A percentile compares a stretch with the other conserved stretches of the same genome.
phyloP scores from a whole-genome alignment of 805 yeast species.

The Hanseniaspora mollemarum region DNA sequence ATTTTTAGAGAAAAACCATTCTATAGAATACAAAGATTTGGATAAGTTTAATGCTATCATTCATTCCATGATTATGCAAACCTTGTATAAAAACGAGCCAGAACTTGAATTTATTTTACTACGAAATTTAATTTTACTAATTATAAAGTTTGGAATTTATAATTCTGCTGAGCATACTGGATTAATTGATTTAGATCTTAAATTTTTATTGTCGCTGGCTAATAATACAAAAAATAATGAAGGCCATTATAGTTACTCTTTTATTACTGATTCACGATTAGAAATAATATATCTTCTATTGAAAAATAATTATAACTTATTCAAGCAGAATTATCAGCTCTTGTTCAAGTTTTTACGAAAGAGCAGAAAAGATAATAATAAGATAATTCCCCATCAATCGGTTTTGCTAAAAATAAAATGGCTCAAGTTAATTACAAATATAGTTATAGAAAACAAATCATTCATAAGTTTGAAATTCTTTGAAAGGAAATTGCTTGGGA shows the following conservation, averaged over 20 bases:
- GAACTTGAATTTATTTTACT: slow-evolving; percentile 76
- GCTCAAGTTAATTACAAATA: slow-evolving; percentile 6
- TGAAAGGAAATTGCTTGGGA: slow-evolving; percentile 2
- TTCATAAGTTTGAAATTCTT: background rate
- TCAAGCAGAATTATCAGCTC: background rate
- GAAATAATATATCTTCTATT: slow-evolving; percentile 11
- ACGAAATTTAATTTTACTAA: slow-evolving; percentile 64
- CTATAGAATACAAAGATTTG: slow-evolving; percentile 1
- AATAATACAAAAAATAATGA: background rate
- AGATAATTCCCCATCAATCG: too few relatives aligned
- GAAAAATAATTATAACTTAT: slow-evolving; percentile 1
- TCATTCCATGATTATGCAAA: background rate
- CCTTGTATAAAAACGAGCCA: slow-evolving; percentile 25
- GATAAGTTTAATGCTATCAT: slow-evolving; percentile 1
- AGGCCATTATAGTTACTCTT: background rate
- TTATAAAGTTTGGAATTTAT: slow-evolving; percentile 23
- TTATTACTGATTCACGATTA: slow-evolving; percentile 5
- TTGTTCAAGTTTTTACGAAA: background rate
- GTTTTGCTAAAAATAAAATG: slow-evolving; percentile 7
- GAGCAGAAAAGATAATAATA: too few relatives aligned
- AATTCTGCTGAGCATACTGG: background rate
- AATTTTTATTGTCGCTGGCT: background rate
- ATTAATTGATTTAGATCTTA: background rate
- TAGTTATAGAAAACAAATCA: slow-evolving; percentile 9
- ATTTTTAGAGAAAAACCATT: background rate